These are phyloP conservation scores for Entoloma clypeatum DNA, from an alignment of 1,284 basidiomycete species.

Conservation along the genomic window DNA sequence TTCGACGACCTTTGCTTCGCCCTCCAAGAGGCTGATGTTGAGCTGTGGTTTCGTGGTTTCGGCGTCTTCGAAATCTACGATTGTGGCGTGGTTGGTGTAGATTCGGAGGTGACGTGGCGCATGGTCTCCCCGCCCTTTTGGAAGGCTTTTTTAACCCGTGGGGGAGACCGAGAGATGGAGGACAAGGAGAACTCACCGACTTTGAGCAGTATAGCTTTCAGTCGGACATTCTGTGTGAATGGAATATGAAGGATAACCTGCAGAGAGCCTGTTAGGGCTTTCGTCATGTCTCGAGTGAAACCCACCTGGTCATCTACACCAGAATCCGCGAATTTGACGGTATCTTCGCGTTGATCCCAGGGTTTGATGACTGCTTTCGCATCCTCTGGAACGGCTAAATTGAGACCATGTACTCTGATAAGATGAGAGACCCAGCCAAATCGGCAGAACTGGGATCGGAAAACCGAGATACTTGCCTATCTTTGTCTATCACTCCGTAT, in stretches of 20 bases:
- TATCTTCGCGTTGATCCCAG: slow-evolving; percentile 75
- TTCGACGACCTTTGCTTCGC: slow-evolving; percentile 62
- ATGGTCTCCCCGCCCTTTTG: slow-evolving; percentile 62
- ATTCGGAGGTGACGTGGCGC: slow-evolving; percentile 65
- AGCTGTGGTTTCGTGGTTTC: slow-evolving; percentile 66
- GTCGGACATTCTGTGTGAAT: slow-evolving; percentile 71
- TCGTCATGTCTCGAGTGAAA: too few relatives aligned
- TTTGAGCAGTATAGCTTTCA: slow-evolving; percentile 71
- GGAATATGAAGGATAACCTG: slow-evolving; percentile 79
- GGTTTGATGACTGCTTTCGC: slow-evolving; percentile 73
- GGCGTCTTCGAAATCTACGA: slow-evolving; percentile 72
- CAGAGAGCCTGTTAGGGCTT: too few relatives aligned
- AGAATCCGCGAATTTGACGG: slow-evolving; percentile 60
- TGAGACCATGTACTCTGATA: slow-evolving; percentile 71
- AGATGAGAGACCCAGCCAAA: slow-evolving; percentile 18
- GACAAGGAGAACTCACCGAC: slow-evolving; percentile 46
- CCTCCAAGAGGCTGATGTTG: slow-evolving; percentile 66
- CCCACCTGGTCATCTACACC: slow-evolving; percentile 82
- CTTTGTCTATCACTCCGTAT: slow-evolving; percentile 61
- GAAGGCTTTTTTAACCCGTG: slow-evolving; percentile 11
- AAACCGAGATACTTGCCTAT: slow-evolving; percentile 54
- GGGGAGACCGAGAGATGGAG: neutral
- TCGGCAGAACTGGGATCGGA: slow-evolving; percentile 12
- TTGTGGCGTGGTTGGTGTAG: slow-evolving; percentile 66
- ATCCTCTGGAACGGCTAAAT: slow-evolving; percentile 70